These are phyloP conservation scores for Malassezia vespertilionis DNA, from an alignment of 1,284 basidiomycete genomes.

Conservation along the genomic window DNA sequence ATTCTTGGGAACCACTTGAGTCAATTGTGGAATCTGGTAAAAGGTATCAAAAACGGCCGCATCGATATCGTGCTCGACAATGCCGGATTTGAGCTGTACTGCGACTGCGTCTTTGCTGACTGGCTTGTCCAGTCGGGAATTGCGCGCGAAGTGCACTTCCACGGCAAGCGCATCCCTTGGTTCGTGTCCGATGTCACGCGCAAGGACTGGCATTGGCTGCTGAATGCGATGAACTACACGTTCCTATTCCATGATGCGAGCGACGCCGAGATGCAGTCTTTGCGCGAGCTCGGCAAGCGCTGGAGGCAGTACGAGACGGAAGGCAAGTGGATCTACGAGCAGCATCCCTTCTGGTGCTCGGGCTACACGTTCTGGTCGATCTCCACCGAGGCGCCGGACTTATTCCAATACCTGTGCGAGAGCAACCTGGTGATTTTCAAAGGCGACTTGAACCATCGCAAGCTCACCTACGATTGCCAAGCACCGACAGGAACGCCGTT, in stretches of 20 bases:
- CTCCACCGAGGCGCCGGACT: constrained; percentile 60
- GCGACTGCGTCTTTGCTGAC: constrained; percentile 79
- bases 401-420: constrained; percentile 80
- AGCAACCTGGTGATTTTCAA: constrained; percentile 93
- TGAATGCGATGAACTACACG: constrained; percentile 49
- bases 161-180: constrained; percentile 56
- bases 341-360: constrained; percentile 59
- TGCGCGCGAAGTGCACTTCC: constrained; percentile 76
- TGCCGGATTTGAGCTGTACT: constrained; percentile 87
- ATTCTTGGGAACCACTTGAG: constrained; percentile 75
- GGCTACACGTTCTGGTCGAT: constrained; percentile 63
- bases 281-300: constrained; percentile 67
- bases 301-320: constrained; percentile 90
- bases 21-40: constrained; percentile 69
- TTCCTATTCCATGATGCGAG: constrained; percentile 62
- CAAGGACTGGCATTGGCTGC: constrained; percentile 85
- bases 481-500: constrained; percentile 84
- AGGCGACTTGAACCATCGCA: constrained; percentile 79
- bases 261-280: constrained; percentile 69
- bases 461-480: constrained; percentile 53
- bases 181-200: constrained; percentile 75
- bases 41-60: constrained; percentile 52
- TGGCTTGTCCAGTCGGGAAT: constrained; percentile 84
- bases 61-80: constrained; percentile 58
- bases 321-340: constrained; percentile 88